phyloP scores from a whole-genome alignment of 2,329 filamentous ascomycete genomes.

The Alternaria panax region DNA sequence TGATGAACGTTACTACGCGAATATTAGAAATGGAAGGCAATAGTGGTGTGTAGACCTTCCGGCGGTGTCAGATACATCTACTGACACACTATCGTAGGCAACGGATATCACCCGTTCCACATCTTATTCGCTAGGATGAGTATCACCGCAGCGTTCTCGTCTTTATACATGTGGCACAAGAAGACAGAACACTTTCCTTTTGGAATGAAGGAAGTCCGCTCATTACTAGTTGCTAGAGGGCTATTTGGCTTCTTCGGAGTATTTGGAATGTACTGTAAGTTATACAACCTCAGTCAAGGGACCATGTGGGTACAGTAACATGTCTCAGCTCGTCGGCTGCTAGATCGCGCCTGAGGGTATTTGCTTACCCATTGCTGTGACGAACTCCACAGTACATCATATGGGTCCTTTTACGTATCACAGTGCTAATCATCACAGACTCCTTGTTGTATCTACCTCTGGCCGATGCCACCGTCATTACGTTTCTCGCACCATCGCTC shows the following conservation, averaged over 20 bases:
- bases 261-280: constrained; percentile 74
- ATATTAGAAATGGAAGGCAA: constrained; percentile 73
- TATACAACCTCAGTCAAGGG: constrained; percentile 38
- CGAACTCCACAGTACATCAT: constrained; percentile 6
- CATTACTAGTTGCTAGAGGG: constrained; percentile 72
- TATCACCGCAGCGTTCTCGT: constrained; percentile 72
- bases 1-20: constrained; percentile 85
- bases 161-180: constrained; percentile 75
- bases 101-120: constrained; percentile 77
- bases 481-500: constrained; percentile 81
- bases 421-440: constrained; percentile 49
- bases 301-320: constrained; percentile 3
- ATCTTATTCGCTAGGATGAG: constrained; percentile 82
- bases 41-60: constrained; percentile 53
- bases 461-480: constrained; percentile 87
- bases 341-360: background rate
- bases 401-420: constrained; percentile 24
- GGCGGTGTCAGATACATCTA: rapidly evolving
- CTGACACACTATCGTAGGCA: constrained; percentile 43
- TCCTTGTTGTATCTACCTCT: constrained; percentile 80
- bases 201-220: constrained; percentile 70
- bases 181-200: constrained; percentile 74
- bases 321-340: constrained; percentile 7
- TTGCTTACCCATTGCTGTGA: background rate
- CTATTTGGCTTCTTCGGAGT: constrained; percentile 77